Conservation (phyloP, 2,329 filamentous ascomycete genomes). For the Claviceps sp. region DNA sequence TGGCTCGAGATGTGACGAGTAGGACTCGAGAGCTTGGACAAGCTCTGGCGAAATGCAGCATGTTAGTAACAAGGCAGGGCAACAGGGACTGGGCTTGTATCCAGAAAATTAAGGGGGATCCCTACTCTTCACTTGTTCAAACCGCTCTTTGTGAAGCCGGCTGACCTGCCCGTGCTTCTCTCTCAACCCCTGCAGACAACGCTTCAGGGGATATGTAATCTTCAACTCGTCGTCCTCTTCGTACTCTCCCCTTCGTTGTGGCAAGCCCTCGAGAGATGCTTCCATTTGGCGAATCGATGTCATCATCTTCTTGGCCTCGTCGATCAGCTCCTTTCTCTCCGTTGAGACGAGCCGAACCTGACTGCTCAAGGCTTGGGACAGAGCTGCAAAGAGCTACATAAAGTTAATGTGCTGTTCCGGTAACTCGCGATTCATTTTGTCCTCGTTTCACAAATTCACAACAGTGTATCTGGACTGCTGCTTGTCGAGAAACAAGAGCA, state of each 20-base stretch:
- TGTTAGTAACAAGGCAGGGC: neutral
- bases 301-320: constrained; percentile 77
- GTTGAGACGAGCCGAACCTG: constrained; percentile 73
- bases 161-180: constrained; percentile 74
- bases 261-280: constrained; percentile 67
- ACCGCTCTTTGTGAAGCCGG: constrained; percentile 78
- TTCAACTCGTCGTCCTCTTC: constrained; percentile 55
- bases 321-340: constrained; percentile 84
- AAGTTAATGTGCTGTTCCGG: neutral
- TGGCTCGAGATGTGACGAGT: constrained; percentile 86
- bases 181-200: constrained; percentile 67
- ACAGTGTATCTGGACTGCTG: too few species aligned
- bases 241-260: constrained; percentile 44
- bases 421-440: too few species aligned
- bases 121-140: constrained; percentile 89
- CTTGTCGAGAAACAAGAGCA: too few species aligned
- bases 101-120: too few species aligned
- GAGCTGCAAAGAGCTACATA: constrained; percentile 68
- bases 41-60: constrained; percentile 53
- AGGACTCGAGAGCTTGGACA: constrained; percentile 84
- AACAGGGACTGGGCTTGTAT: neutral
- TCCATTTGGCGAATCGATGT: constrained; percentile 90
- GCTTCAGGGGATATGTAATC: constrained; percentile 70
- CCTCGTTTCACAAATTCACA: too few species aligned
- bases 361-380: constrained; percentile 83